Percentiles rank a stretch among this genome's conserved stretches.
Conservation (phyloP, 1,284 basidiomycete species). For the Erythrobasidium hasegawianum region DNA sequence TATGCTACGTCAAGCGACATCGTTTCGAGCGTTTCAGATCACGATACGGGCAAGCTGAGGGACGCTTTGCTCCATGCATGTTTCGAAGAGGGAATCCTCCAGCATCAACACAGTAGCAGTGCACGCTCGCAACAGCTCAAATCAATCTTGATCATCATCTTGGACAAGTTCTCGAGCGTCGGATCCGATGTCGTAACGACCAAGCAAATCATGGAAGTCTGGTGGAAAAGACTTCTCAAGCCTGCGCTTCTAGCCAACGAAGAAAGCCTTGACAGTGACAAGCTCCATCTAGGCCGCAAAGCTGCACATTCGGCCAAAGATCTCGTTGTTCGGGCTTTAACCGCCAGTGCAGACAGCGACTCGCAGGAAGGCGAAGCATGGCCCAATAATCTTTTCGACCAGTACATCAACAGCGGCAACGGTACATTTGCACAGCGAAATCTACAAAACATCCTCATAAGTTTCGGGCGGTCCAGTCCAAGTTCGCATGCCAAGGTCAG, state of each 20-base stretch:
- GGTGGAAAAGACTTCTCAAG: slow-evolving; percentile 29
- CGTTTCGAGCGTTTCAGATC: slow-evolving; percentile 11
- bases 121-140: slow-evolving; percentile 5
- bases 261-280: slow-evolving; percentile 11
- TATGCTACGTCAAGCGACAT: slow-evolving; percentile 26
- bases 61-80: slow-evolving; percentile 22
- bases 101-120: not conserved
- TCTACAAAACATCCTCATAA: slow-evolving; percentile 16
- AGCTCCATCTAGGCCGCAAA: slow-evolving; percentile 6
- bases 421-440: slow-evolving; percentile 25
- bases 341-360: not conserved
- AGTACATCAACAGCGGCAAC: slow-evolving; percentile 3
- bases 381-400: slow-evolving; percentile 8
- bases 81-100: slow-evolving; percentile 25
- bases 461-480: slow-evolving; percentile 16
- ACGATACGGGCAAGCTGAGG: slow-evolving; percentile 15
- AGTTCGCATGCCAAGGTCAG: not conserved
- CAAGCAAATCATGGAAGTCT: slow-evolving; percentile 16
- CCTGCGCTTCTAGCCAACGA: slow-evolving; percentile 14
- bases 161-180: slow-evolving; percentile 24
- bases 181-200: slow-evolving; percentile 18
- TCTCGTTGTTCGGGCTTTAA: slow-evolving; percentile 16
- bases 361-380: slow-evolving; percentile 9
- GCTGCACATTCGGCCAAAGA: slow-evolving; percentile 25
- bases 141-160: slow-evolving; percentile 26